Conservation (phyloP, 2,329 filamentous ascomycete genomes). For the Diaporthe capsici region DNA sequence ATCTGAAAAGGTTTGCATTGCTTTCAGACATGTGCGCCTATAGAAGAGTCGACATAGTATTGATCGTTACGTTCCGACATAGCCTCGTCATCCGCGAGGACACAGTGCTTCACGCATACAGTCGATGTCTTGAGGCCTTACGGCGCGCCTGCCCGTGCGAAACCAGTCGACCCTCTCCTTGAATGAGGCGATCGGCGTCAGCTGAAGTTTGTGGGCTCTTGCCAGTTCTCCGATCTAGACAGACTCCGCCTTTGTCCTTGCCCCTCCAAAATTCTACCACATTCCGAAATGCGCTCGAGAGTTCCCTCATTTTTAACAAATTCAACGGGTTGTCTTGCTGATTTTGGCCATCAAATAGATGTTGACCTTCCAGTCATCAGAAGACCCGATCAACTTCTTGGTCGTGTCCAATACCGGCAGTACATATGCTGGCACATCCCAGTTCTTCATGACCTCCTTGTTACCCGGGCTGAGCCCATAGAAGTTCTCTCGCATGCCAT, state of each 20-base stretch:
- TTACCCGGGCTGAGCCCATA: not conserved
- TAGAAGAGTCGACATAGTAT: no score
- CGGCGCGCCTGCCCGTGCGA: no score
- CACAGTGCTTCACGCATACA: no score
- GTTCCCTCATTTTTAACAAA: not conserved
- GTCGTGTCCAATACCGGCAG: not conserved
- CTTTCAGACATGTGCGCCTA: no score
- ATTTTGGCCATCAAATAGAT: not conserved
- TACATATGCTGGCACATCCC: not conserved
- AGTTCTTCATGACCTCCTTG: not conserved
- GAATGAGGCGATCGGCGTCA: no score
- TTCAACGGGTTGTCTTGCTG: not conserved
- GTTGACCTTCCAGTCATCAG: not conserved
- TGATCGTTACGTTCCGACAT: no score
- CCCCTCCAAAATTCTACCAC: no score
- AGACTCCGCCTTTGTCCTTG: not conserved
- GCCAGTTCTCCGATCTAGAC: not conserved
- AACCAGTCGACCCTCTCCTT: no score
- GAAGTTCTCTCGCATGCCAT: not conserved
- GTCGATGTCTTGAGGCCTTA: no score
- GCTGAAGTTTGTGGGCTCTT: not conserved
- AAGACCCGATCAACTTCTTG: not conserved
- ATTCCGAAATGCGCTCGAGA: not conserved
- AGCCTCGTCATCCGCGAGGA: no score
- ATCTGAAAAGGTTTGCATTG: no score